Percentiles rank a stretch among this genome's conserved stretches.
Conservation (phyloP, 208 protist genomes). For the Plasmodiophora brassicae region DNA sequence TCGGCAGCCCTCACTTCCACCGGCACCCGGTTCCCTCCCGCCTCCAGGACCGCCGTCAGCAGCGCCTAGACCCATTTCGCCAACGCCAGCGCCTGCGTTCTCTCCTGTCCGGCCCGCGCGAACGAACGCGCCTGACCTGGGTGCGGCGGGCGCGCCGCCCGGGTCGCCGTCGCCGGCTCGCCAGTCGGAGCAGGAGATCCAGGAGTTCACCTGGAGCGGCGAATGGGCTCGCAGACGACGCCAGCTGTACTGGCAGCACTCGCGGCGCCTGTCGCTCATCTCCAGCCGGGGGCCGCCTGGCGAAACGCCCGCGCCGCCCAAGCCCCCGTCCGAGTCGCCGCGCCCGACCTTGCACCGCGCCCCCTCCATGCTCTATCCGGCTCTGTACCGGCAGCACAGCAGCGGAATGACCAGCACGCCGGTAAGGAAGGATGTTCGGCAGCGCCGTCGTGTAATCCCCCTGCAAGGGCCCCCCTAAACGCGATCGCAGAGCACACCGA, state of each 20-base stretch:
- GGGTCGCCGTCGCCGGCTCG: neutral
- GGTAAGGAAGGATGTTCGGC: neutral
- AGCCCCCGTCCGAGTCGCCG: neutral
- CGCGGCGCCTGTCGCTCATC: neutral
- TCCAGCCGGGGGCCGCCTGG: neutral
- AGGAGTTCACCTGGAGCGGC: neutral
- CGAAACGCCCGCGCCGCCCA: neutral
- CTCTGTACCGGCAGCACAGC: constrained; percentile 14
- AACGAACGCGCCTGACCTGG: neutral
- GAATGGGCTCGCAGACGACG: constrained; percentile 17
- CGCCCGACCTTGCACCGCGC: neutral
- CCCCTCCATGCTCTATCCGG: neutral
- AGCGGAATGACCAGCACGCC: neutral
- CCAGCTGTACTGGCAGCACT: neutral
- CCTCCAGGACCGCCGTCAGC: too few relatives aligned
- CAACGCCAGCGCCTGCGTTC: neutral
- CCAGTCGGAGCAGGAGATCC: neutral
- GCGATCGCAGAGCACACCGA: too few relatives aligned
- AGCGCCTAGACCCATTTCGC: too few relatives aligned
- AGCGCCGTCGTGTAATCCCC: neutral
- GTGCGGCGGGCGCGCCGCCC: too few relatives aligned
- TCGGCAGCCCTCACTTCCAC: too few relatives aligned
- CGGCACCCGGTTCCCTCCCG: too few relatives aligned
- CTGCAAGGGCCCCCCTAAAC: too few relatives aligned
- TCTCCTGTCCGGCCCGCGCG: neutral